Percentiles rank a stretch among this genome's conserved stretches.
Conservation (phyloP, 148 eudicot genomes). For the Dianthus caryophyllus region DNA sequence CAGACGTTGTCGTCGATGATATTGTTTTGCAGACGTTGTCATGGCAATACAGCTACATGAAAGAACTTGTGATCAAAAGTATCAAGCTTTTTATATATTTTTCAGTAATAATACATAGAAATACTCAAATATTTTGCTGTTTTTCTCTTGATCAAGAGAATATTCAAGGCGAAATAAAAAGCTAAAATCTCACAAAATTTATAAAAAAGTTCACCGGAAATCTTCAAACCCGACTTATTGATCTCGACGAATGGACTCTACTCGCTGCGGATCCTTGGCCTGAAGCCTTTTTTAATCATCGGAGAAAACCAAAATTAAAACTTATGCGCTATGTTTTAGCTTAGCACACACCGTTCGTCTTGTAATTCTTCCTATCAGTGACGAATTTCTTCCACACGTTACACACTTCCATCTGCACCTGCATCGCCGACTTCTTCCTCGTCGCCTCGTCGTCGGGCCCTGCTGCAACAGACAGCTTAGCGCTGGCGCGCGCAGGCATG, state of each 20-base stretch:
- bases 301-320: too few species aligned
- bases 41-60: too few species aligned
- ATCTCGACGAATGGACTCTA: too few species aligned
- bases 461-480: conserved; percentile 29
- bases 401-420: conserved; percentile 56
- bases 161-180: neutral
- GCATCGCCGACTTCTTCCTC: conserved; percentile 41
- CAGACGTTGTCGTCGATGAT: too few species aligned
- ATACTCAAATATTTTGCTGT: conserved; percentile 1
- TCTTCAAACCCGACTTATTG: neutral
- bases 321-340: neutral
- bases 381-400: conserved; percentile 62
- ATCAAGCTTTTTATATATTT: too few species aligned
- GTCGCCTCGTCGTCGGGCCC: neutral
- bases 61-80: too few species aligned
- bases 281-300: too few species aligned
- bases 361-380: conserved; percentile 38
- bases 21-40: too few species aligned
- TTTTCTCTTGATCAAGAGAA: conserved; percentile 3
- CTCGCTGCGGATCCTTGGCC: too few species aligned
- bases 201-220: too few species aligned
- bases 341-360: conserved; percentile 63
- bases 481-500: conserved; percentile 44
- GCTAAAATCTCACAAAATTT: neutral
- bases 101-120: too few species aligned